phyloP scores from a whole-genome alignment of 1,139 yeast genomes.

The Wickerhamomyces sp. region DNA sequence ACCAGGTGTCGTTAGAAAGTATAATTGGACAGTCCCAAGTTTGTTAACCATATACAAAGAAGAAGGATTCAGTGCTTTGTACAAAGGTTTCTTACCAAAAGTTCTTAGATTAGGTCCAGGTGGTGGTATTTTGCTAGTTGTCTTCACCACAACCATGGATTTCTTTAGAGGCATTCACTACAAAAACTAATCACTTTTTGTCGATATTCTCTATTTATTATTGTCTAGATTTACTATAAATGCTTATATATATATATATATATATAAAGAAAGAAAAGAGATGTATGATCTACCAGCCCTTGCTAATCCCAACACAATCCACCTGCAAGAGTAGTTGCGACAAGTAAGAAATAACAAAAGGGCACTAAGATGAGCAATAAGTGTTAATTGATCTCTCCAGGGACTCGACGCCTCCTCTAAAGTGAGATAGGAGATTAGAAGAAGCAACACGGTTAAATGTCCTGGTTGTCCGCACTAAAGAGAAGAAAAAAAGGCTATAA shows the following conservation, averaged over 20 bases:
- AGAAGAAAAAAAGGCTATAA: conserved; percentile 10
- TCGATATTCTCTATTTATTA: too few relatives aligned
- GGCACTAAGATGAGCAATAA: conserved; percentile 58
- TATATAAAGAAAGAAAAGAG: conserved; percentile 4
- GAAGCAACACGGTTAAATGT: conserved; percentile 64
- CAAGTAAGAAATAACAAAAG: conserved; percentile 35
- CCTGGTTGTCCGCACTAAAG: conserved; percentile 64
- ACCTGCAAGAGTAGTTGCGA: conserved; percentile 33
- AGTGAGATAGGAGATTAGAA: conserved; percentile 32
- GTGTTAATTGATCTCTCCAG: conserved; percentile 49
- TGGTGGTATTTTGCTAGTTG: conserved; percentile 96
- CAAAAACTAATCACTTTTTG: conserved; percentile 15
- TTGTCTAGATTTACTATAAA: background rate
- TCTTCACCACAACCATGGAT: conserved; percentile 91
- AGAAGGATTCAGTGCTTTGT: conserved; percentile 85
- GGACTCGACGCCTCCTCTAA: conserved; percentile 58
- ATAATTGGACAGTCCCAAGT: conserved; percentile 90
- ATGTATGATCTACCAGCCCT: conserved; percentile 66
- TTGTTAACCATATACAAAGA: conserved; percentile 73
- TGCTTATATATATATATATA: background rate
- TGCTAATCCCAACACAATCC: conserved; percentile 32
- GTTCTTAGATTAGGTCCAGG: conserved; percentile 98
- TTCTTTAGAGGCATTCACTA: conserved; percentile 69
- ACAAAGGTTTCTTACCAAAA: conserved; percentile 95
- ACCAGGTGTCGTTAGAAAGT: conserved; percentile 63